Evolutionary conservation across 148 eudicot genomes (phyloP).

Genomic region (Fagopyrum homotropicum): DNA sequence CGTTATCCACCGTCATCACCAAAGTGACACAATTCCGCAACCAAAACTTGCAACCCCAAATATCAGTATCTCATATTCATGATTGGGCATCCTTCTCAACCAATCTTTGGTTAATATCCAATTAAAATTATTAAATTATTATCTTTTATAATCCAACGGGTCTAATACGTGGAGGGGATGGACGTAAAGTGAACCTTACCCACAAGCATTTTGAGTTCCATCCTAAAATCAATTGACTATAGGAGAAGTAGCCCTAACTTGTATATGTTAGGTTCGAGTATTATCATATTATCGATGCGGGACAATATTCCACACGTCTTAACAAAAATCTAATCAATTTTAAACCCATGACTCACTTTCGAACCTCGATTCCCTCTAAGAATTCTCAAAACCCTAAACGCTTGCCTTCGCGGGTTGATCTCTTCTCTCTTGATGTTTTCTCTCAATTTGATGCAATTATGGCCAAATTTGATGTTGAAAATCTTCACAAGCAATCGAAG

Average conservation of each 20-base stretch:
- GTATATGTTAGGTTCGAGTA: no score
- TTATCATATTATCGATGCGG: no score
- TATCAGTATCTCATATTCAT: neutral
- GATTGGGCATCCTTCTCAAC: neutral
- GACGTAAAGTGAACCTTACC: no score
- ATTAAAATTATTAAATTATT: no score
- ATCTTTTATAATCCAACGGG: no score
- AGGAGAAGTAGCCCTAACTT: no score
- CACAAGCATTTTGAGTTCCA: no score
- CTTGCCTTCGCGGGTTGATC: neutral
- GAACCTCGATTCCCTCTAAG: neutral
- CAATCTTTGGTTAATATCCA: neutral
- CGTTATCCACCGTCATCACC: neutral
- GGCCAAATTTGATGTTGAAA: constrained; percentile 20
- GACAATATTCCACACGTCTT: no score
- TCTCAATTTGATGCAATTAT: constrained; percentile 29
- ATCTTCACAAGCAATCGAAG: constrained; percentile 8
- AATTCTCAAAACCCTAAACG: constrained; percentile 3
- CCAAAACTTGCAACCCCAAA: neutral
- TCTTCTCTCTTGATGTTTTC: neutral
- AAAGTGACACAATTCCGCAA: constrained; percentile 1
- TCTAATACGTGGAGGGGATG: no score
- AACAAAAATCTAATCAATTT: neutral
- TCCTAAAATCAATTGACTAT: no score
- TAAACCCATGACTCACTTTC: neutral